Evolutionary conservation across 2,329 filamentous ascomycete species (phyloP).

Genomic region (Microsporum ferrugineum): DNA sequence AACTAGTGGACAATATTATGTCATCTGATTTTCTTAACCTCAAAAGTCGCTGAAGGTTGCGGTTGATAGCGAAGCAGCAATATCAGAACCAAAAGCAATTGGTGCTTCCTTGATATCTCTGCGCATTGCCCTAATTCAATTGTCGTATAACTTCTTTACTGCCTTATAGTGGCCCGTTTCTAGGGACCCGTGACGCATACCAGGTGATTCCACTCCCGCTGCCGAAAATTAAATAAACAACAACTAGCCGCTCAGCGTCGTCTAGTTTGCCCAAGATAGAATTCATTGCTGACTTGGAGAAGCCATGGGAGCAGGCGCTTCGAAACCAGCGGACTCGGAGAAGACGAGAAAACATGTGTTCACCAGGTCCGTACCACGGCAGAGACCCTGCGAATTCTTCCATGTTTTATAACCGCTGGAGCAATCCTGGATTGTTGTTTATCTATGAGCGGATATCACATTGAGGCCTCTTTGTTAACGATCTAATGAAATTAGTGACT

Average conservation of each 20-base stretch:
- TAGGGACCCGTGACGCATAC: background rate
- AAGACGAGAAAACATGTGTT: slow-evolving; percentile 48
- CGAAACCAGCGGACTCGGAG: slow-evolving; percentile 44
- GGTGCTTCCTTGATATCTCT: background rate
- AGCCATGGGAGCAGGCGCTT: slow-evolving; percentile 51
- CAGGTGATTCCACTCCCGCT: background rate
- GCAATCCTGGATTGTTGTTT: background rate
- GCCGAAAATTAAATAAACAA: background rate
- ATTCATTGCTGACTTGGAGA: background rate
- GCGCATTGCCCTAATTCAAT: background rate
- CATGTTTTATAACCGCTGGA: no score
- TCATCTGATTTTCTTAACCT: background rate
- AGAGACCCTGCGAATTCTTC: background rate
- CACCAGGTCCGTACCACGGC: slow-evolving; percentile 40
- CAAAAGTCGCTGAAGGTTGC: background rate
- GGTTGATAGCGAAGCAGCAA: background rate
- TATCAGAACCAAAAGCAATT: background rate
- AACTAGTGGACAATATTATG: background rate
- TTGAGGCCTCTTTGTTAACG: background rate
- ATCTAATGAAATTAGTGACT: slow-evolving; percentile 38
- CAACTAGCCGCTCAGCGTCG: background rate
- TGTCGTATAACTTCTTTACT: background rate
- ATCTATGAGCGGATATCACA: background rate
- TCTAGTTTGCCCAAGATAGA: background rate
- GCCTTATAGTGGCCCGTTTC: background rate